Evolutionary conservation across 169 alveolate species (phyloP).

Genomic region (Eimeria maxima): DNA sequence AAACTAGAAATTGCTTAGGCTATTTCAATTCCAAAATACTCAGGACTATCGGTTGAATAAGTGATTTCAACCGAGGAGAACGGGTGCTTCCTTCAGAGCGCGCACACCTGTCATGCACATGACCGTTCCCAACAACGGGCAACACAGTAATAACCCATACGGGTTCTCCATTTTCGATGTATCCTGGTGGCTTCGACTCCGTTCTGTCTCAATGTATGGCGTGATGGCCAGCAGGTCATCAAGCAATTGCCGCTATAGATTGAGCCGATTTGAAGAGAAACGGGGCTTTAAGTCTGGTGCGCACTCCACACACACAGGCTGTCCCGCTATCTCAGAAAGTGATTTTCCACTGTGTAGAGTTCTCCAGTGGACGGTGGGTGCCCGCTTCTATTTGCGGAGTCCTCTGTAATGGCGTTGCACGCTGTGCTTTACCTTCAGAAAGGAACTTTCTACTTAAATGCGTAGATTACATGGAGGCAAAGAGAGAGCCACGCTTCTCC

Average conservation of each 20-base stretch:
- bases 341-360: too few relatives aligned
- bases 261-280: too few relatives aligned
- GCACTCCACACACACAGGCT: too few relatives aligned
- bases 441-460: not conserved
- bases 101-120: too few relatives aligned
- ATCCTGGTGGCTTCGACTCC: not conserved
- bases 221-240: not conserved
- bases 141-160: not conserved
- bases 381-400: not conserved
- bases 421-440: too few relatives aligned
- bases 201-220: not conserved
- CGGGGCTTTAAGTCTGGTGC: too few relatives aligned
- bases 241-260: too few relatives aligned
- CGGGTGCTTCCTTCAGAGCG: not conserved
- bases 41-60: not conserved
- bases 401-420: not conserved
- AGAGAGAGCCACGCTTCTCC: not conserved
- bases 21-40: too few relatives aligned
- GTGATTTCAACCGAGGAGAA: not conserved
- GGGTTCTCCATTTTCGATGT: not conserved
- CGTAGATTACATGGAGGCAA: not conserved
- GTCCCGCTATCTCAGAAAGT: too few relatives aligned
- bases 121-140: not conserved
- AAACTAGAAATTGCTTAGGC: too few relatives aligned
- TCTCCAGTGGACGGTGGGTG: not conserved